Base-by-base conservation (phyloP, 306 rosid species). In the Cyclanthera cordifolia region DNA sequence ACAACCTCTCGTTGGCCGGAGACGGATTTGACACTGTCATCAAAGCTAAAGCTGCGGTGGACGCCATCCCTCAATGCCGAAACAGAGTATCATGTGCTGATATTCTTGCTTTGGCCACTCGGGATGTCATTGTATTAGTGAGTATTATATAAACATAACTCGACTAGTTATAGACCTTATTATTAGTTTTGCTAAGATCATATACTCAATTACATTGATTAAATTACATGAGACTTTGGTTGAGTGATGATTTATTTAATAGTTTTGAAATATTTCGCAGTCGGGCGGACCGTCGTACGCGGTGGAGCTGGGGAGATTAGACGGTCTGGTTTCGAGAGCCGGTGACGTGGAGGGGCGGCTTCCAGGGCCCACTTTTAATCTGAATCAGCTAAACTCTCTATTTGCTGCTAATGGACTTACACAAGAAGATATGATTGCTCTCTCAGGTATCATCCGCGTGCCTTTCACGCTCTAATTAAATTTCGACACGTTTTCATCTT, bases 1-100 rank as follows among this genome's bases (percentile, higher is more conserved):
- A 87, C 15, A 87, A 87, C 74, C 83, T 87, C 28, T 87, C 93
- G 0, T 60, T 87, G 14, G 93, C 93, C 0, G 93, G 93, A 48
- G 93, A 87, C 67, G 93, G 93, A 45, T 87, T 87, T 30, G 93
- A 87, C 70, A 87, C 93, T 0, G 87, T 87, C 67, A 77, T 79
- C 6, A 82, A 82, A 72, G 93, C 93, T 15, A 87, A 87, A 74
- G 85, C 74, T 41, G 93, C 90, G 0, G 73, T 87, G 9, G 93
- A 87, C 70, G 86, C 89, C 20, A 81, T 82, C 16, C 79, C 87
- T 2, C 59, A 74, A 8, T 87, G 90, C 73, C 72, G 30, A 43
- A 87, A 87, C 67, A 84, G 79, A 76, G 93, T 87, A 47, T 87
- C 93, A 0, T 87, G 93, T 25, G 90, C 93, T 43, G 93, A 87